Conservation (phyloP, 192 early-diverging fungal genomes). For the Gaertneriomyces sp. region DNA sequence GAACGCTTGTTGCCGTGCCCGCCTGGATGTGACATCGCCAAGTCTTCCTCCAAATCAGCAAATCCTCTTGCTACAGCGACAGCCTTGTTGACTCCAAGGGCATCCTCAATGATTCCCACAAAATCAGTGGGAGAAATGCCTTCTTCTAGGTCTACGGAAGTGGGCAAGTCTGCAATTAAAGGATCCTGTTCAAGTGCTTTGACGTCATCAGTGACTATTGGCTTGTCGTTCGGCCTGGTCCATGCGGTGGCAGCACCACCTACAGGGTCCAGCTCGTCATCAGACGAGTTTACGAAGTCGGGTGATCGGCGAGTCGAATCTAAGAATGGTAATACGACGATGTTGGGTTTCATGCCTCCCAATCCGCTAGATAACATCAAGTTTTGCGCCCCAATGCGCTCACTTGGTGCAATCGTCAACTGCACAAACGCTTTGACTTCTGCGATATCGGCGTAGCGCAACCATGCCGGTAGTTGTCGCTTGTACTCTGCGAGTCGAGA, state of each 20-base stretch:
- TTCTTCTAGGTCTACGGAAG: conserved; percentile 17
- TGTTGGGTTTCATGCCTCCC: conserved; percentile 27
- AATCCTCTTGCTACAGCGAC: conserved; percentile 67
- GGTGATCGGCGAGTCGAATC: conserved; percentile 5
- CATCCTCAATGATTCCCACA: conserved; percentile 69
- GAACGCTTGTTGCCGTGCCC: not conserved
- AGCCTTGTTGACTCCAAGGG: conserved; percentile 63
- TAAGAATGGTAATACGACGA: conserved; percentile 2
- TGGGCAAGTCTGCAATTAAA: conserved; percentile 14
- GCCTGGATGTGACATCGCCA: not conserved
- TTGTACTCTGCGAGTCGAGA: conserved; percentile 17
- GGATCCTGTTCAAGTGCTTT: conserved; percentile 18
- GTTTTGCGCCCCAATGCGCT: conserved; percentile 22
- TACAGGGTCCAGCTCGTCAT: not conserved
- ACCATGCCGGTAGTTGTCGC: conserved; percentile 20
- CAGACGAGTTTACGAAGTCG: conserved; percentile 5
- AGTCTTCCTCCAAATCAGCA: conserved; percentile 36
- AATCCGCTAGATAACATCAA: conserved; percentile 13
- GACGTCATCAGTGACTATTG: not conserved
- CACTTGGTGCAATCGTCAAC: conserved; percentile 10
- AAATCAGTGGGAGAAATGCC: conserved; percentile 55
- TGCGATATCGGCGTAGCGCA: conserved; percentile 23
- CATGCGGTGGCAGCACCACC: not conserved
- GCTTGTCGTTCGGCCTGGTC: not conserved
- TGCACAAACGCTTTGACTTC: conserved; percentile 27